Conservation (phyloP, 805 yeast species). For the Naumovozyma castellii region DNA sequence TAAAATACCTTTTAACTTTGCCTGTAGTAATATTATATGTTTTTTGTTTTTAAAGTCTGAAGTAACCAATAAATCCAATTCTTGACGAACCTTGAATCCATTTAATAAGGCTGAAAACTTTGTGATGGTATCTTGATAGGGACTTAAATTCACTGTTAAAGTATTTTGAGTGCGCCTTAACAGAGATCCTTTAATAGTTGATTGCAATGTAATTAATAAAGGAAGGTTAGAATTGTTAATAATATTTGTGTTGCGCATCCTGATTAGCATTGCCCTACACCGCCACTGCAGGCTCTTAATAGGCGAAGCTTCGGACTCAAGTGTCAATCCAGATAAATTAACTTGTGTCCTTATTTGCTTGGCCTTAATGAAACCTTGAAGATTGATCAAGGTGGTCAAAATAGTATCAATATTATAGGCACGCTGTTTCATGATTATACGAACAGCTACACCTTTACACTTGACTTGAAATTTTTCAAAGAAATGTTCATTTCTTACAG, state of each 20-base stretch:
- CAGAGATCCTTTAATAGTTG: constrained; percentile 42
- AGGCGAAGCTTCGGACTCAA: not conserved
- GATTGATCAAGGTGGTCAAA: constrained; percentile 12
- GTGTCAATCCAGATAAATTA: not conserved
- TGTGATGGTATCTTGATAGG: constrained; percentile 1
- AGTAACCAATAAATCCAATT: not conserved
- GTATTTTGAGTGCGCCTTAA: not conserved
- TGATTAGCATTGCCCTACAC: not conserved
- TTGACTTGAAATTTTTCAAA: constrained; percentile 32
- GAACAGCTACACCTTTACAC: constrained; percentile 30
- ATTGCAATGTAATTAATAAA: constrained; percentile 43
- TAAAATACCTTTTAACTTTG: constrained; percentile 53
- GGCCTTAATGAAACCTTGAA: constrained; percentile 15
- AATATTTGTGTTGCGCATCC: not conserved
- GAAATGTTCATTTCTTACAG: constrained; percentile 19
- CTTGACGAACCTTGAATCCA: constrained; percentile 7
- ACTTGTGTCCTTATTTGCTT: not conserved
- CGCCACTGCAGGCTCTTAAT: not conserved
- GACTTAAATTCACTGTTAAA: constrained; percentile 21
- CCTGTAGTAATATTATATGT: constrained; percentile 41
- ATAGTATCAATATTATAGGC: constrained; percentile 3
- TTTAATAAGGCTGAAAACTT: constrained; percentile 9
- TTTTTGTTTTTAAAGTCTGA: not conserved
- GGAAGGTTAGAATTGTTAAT: not conserved
- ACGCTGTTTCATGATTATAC: constrained; percentile 15